phyloP scores from a whole-genome alignment of 345 rosid genomes.

The Kernera saxatilis region DNA sequence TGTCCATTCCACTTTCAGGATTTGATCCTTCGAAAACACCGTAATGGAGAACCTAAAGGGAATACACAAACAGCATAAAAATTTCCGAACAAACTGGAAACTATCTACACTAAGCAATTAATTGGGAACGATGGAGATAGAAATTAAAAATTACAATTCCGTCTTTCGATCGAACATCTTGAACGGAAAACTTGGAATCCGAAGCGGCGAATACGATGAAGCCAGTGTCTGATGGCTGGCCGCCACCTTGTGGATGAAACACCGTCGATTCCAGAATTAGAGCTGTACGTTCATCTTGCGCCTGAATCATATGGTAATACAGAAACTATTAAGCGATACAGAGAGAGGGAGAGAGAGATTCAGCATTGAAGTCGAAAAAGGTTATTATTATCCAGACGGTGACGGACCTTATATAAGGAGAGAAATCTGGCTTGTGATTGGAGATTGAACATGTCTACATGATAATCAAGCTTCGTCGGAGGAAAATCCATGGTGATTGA shows the following conservation, averaged over 20 bases:
- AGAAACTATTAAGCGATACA: not conserved
- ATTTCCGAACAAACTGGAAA: not conserved
- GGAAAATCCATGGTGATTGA: conserved; percentile 33
- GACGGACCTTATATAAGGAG: conserved; percentile 39
- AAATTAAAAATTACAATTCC: conserved; percentile 42
- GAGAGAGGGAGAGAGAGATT: not conserved
- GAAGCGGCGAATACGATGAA: conserved; percentile 32
- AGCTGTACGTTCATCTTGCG: conserved; percentile 56
- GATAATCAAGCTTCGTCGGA: conserved; percentile 49
- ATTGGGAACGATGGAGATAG: not conserved
- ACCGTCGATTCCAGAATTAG: conserved; percentile 69
- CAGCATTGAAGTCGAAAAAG: not conserved
- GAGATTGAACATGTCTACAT: conserved; percentile 39
- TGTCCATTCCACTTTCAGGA: conserved; percentile 30
- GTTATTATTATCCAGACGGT: not conserved
- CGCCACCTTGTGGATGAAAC: conserved; percentile 96
- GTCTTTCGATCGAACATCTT: conserved; percentile 73
- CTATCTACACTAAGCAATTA: not conserved
- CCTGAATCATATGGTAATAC: conserved; percentile 24
- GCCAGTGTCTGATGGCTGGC: conserved; percentile 84
- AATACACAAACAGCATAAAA: not conserved
- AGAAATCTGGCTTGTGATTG: conserved; percentile 39
- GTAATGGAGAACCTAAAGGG: conserved; percentile 62
- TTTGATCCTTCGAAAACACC: conserved; percentile 44
- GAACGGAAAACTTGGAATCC: conserved; percentile 46